Base-by-base conservation (phyloP, 1,284 basidiomycete genomes). In the Ustilago bromivora region DNA sequence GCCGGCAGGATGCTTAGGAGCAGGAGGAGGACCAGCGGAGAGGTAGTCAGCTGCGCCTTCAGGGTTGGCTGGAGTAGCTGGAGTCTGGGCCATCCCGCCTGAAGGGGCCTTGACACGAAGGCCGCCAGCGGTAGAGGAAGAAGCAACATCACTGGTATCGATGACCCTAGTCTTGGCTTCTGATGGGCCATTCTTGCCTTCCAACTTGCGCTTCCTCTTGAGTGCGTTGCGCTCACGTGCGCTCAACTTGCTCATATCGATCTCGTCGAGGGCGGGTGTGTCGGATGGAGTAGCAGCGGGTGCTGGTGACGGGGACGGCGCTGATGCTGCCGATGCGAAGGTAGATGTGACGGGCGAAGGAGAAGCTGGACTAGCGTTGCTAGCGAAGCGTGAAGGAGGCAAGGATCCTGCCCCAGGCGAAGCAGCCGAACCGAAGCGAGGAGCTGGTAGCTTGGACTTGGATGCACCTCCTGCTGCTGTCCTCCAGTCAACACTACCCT, bases 141-240 rank as follows among this genome's bases (percentile, higher is more conserved):
- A 71, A 17, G 58, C 55, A 51, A 57, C 64, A 49, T 77, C 79
- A 57, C 92, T 2, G 91, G 92, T 43, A 89, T 88, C 72, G 52
- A 66, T 46, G 41, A 73, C 67, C 17, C 64, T 43, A 5, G 68
- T 77, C 64, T 80, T 79, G 47, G 57, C 56, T 11, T 77, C 71
- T 32, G 62, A 61, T 15, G 63, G 59, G 23, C 74, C 66, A 11
- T 55, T 57, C 57, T 87, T 87, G 79, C 92, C 94, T n/a, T 94
- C 94, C 15, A 90, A 89, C 84, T 96, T 97, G 57, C 94, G 91
- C 83, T 96, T 96, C 19, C 95, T 90, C 85, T 97, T 97, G 40
- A 96, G 88, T 54, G 94, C 90, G 85, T 96, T 97, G 40, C 92
- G 91, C 85, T 97, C 95, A 56, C 95, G 90, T 17, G 94, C 94